Conservation (phyloP, 1,284 basidiomycete genomes). For the Hortiboletus rubellus region DNA sequence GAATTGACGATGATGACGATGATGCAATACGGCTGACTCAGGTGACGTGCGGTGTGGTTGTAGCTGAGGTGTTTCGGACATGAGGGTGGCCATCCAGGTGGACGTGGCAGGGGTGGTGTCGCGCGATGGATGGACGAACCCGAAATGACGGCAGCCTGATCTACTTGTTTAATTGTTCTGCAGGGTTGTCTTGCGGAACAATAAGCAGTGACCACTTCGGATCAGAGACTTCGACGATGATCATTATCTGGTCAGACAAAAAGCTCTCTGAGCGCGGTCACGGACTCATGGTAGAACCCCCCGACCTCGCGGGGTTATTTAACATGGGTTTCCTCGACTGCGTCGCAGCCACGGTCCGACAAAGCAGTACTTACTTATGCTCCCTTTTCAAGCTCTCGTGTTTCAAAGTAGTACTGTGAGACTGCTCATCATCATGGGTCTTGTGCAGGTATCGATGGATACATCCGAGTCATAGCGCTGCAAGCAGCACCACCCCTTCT, state of each 20-base stretch:
- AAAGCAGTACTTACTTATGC: no score
- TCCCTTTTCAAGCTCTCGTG: no score
- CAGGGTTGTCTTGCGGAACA: neutral
- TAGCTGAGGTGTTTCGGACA: conserved; percentile 12
- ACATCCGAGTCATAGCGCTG: no score
- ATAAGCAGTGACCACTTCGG: neutral
- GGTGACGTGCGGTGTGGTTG: neutral
- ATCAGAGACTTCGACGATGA: conserved; percentile 3
- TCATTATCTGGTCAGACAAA: neutral
- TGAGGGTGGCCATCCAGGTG: conserved; percentile 14
- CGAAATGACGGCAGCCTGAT: conserved; percentile 11
- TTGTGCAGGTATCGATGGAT: no score
- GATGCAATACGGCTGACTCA: neutral
- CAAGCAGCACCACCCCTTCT: no score
- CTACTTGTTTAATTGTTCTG: neutral
- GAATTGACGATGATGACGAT: conserved; percentile 8
- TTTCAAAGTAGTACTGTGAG: no score
- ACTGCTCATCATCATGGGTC: no score
- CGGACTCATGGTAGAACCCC: no score
- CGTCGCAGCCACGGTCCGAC: no score
- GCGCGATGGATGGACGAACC: conserved; percentile 5
- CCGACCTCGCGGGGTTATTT: no score
- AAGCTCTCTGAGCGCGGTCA: no score
- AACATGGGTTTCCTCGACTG: no score
- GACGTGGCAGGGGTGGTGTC: neutral